Evolutionary conservation across 495 filamentous ascomycete genomes (phyloP), one percentile per base, ranked within the genome.

Genomic region (Podospora sp.): DNA sequence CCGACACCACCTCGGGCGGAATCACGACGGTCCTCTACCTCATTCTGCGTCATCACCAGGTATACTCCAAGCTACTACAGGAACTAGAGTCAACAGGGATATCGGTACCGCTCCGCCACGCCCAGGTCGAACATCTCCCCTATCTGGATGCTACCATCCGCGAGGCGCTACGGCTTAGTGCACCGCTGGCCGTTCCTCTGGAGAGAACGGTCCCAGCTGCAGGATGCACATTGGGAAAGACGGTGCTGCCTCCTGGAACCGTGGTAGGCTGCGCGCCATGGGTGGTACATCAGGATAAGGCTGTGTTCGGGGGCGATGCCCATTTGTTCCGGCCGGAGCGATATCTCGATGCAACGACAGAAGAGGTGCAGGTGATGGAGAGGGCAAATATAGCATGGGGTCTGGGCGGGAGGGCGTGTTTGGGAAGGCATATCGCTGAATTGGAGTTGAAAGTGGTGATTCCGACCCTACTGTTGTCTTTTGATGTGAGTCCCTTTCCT

Each of bases 391-490:
- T 83, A 59, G 75, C 76, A 52, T 91, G 90, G 72, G 87, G 88
- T 36, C 84, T 83, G 4, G 89, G 88, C 20, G 78, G 80, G 16
- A 75, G 88, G 52, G 83, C 80, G 27, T 91, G 89, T 72, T 84
- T 91, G 69, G 89, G 89, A 16, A 86, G 84, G 71, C 87, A 90
- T 68, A 83, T 91, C 60, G 83, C 82, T 46, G 74, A 85, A 66
- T 61, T 90, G 70, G 87, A 90, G 74, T 84, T 90, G 56, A 86
- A 88, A 67, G 89, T 90, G 74, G 68, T 90, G 14, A 80, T 90
- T 36, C 86, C 89, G 49, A 85, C 83, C 36, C 77, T 90, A 55
- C 75, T 90, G 9, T 69, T 71, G 68, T 69, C 68, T 40, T 72
- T 71, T 36, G 68, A 72, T 40, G 72, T 75, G 21, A 67, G 75